These are phyloP conservation scores for Babesia microti DNA, from an alignment of 169 alveolate species.

Conservation along the genomic window DNA sequence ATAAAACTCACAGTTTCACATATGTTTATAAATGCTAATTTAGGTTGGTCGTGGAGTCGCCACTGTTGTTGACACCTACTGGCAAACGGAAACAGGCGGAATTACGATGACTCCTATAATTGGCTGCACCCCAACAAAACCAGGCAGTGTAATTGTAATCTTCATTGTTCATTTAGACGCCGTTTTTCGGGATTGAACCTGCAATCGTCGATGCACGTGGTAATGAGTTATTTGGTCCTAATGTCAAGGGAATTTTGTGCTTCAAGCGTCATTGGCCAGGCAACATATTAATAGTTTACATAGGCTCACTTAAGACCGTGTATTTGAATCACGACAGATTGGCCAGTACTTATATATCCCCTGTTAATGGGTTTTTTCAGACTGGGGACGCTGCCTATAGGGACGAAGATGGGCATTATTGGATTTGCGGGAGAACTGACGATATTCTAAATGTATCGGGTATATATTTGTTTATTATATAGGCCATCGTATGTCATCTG, in stretches of 20 bases:
- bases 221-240: slow-evolving; percentile 58
- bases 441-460: slow-evolving; percentile 87
- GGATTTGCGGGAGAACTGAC: slow-evolving; percentile 92
- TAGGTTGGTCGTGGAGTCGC: slow-evolving; percentile 56
- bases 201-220: slow-evolving; percentile 76
- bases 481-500: slow-evolving; percentile 86
- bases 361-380: slow-evolving; percentile 64
- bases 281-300: slow-evolving; percentile 1
- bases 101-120: slow-evolving; percentile 83
- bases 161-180: slow-evolving; percentile 51
- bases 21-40: too few species aligned
- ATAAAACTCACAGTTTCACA: too few species aligned
- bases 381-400: slow-evolving; percentile 93
- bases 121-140: slow-evolving; percentile 74
- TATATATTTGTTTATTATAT: too few species aligned
- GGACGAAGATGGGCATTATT: slow-evolving; percentile 85
- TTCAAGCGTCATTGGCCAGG: slow-evolving; percentile 84
- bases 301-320: slow-evolving; percentile 72
- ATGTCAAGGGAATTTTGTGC: slow-evolving; percentile 72
- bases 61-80: slow-evolving; percentile 87
- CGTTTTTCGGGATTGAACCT: slow-evolving; percentile 73
- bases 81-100: slow-evolving; percentile 97
- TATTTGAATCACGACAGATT: slow-evolving; percentile 76
- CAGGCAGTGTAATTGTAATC: slow-evolving; percentile 88
- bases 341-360: slow-evolving; percentile 64